Evolutionary conservation across 257 asterid species (phyloP), one percentile per base, ranked within the genome.

Genomic region (Solanum infundibuliforme): DNA sequence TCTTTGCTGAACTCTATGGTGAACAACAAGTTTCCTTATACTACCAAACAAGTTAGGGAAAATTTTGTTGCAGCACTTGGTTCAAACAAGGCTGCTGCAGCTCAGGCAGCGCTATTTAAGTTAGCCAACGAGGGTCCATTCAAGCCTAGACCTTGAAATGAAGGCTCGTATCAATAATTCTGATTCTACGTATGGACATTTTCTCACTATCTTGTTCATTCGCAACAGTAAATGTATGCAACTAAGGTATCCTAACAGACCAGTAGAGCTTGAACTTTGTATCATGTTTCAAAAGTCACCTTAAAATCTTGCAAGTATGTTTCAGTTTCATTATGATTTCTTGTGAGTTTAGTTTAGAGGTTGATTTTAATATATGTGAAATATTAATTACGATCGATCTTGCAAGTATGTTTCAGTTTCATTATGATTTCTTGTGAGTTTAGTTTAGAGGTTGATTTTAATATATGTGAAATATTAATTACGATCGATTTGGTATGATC

Each of bases 1-100:
- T 94, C 99, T 5, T 88, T 95, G 90, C 94, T 97, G 55, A 97
- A 97, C 95, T 94, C 99, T 43, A 92, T 97, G 96, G 94, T 92
- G 16, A 91, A 91, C 89, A 87, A 86, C 3, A 87, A 91, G 86
- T 97, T 95, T 88, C 95, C 98, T 83, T 97, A 92, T 96, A 85
- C 98, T 32, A 91, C 95, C 23, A 87, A 81, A 36, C 99, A 97
- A 88, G 99, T 97, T 8, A 92, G 94, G 86, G 94, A 95, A 3
- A 90, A 93, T 77, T 96, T 97, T 34, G 88, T 92, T 10, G 84
- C 95, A 21, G 93, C 96, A 20, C 91, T 97, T 55, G 36, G 94
- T 87, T 97, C 99, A 10, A 87, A 93, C 94, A 90, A 91, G 82
- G 96, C 95, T 0, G 99, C 99, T 8, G 93, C 91, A 29, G 89